phyloP scores from a whole-genome alignment of 768 basidiomycete genomes.

The Rubroboletus pulcherrimus region DNA sequence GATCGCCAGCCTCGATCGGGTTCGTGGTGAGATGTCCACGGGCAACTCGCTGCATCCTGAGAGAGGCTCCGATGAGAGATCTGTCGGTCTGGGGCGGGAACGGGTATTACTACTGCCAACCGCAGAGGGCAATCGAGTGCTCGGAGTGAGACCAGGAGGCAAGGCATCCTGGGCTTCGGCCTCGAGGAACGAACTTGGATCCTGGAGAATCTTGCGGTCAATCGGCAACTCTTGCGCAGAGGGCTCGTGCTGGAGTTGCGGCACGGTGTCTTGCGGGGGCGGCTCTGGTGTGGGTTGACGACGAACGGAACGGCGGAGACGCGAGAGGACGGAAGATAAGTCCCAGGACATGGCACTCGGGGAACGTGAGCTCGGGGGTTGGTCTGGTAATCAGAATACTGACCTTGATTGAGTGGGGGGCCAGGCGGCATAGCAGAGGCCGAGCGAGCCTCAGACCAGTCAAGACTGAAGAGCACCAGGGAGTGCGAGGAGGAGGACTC shows the following conservation, averaged over 20 bases:
- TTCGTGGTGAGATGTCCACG: slow-evolving; percentile 11
- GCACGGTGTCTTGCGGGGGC: slow-evolving; percentile 3
- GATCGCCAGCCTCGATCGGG: slow-evolving; percentile 9
- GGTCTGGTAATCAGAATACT: neutral
- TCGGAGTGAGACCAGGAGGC: slow-evolving; percentile 28
- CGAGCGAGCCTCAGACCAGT: neutral
- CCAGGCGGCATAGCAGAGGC: slow-evolving; percentile 9
- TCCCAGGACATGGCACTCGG: slow-evolving; percentile 21
- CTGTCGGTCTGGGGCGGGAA: slow-evolving; percentile 2
- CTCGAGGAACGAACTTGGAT: slow-evolving; percentile 30
- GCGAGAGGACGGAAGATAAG: slow-evolving; percentile 32
- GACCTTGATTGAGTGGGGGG: neutral
- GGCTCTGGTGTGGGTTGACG: slow-evolving; percentile 19
- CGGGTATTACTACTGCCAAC: slow-evolving; percentile 3
- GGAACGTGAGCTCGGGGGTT: neutral
- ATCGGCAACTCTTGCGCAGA: slow-evolving; percentile 11
- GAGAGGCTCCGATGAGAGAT: neutral
- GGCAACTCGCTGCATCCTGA: neutral
- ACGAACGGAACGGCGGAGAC: slow-evolving; percentile 28
- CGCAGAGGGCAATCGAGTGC: slow-evolving; percentile 20
- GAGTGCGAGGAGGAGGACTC: neutral
- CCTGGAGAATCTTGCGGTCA: slow-evolving; percentile 28
- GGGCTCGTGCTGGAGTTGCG: neutral
- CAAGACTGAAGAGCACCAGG: neutral
- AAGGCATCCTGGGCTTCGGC: neutral